A percentile compares a stretch with the other conserved stretches of the same genome.
phyloP scores from a whole-genome alignment of 2,329 filamentous ascomycete genomes.

The Fusarium buxicola region DNA sequence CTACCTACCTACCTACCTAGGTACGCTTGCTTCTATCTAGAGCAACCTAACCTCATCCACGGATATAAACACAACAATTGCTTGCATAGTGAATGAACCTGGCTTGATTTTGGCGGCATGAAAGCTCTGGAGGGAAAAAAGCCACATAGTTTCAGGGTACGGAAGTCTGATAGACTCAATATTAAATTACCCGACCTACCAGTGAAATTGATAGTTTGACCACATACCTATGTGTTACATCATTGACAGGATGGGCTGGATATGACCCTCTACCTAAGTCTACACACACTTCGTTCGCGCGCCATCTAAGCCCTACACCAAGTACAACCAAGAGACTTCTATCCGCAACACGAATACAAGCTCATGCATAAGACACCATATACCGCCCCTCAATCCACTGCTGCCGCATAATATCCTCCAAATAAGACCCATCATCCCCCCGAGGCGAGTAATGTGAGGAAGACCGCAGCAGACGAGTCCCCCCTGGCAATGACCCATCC shows the following conservation, averaged over 20 bases:
- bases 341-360: not conserved
- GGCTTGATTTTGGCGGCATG: too few species aligned
- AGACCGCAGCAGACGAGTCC: constrained; percentile 45
- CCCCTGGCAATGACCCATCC: constrained; percentile 52
- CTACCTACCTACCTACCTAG: not conserved
- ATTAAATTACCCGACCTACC: too few species aligned
- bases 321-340: not conserved
- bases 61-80: too few species aligned
- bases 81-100: too few species aligned
- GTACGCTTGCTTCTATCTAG: too few species aligned
- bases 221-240: not conserved
- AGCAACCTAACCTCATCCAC: too few species aligned
- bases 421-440: constrained; percentile 54
- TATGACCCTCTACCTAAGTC: not conserved
- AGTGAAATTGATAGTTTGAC: too few species aligned
- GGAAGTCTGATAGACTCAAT: too few species aligned
- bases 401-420: constrained; percentile 47
- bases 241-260: constrained; percentile 1
- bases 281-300: not conserved
- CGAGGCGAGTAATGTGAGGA: constrained; percentile 54
- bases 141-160: too few species aligned
- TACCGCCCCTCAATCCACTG: constrained; percentile 34
- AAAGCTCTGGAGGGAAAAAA: too few species aligned
- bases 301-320: constrained; percentile 1
- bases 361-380: constrained; percentile 25